These are phyloP conservation scores for Cocos nucifera DNA, from an alignment of 176 grass and related monocot species.

Conservation along the genomic window DNA sequence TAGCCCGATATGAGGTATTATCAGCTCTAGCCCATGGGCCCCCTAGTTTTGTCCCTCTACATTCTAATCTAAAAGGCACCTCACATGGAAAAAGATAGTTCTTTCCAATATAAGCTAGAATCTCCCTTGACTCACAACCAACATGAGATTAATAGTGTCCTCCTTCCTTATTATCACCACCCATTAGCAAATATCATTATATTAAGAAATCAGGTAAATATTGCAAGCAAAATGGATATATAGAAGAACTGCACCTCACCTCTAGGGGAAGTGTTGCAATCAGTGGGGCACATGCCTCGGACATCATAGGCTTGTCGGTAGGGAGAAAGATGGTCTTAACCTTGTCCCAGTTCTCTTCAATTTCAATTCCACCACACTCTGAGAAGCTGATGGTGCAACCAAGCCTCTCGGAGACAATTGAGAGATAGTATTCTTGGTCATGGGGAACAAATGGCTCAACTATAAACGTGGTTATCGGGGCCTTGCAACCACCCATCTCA, in stretches of 20 bases:
- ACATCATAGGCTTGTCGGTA: conserved; percentile 30
- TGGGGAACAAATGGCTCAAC: conserved; percentile 39
- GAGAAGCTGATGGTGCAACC: conserved; percentile 42
- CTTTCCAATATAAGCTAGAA: too few species aligned
- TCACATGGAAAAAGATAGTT: too few species aligned
- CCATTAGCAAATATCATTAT: too few species aligned
- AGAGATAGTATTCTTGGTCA: conserved; percentile 47
- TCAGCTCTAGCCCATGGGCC: too few species aligned
- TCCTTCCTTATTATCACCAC: too few species aligned
- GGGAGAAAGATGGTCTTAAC: conserved; percentile 40
- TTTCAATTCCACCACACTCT: conserved; percentile 48
- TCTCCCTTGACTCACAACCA: too few species aligned
- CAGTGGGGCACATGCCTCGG: conserved; percentile 37
- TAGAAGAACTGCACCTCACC: conserved; percentile 12
- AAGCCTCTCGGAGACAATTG: conserved; percentile 39
- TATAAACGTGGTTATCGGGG: conserved; percentile 38
- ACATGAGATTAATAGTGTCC: too few species aligned
- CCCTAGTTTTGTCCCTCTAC: too few species aligned
- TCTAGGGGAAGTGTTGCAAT: conserved; percentile 39
- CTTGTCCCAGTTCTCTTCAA: conserved; percentile 52
- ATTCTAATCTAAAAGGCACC: too few species aligned
- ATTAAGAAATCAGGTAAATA: too few species aligned
- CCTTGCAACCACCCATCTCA: conserved; percentile 46
- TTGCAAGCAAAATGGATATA: too few species aligned
- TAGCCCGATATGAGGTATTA: too few species aligned